Evolutionary conservation across 805 yeast species (phyloP).

Genomic region (Candida orba): DNA sequence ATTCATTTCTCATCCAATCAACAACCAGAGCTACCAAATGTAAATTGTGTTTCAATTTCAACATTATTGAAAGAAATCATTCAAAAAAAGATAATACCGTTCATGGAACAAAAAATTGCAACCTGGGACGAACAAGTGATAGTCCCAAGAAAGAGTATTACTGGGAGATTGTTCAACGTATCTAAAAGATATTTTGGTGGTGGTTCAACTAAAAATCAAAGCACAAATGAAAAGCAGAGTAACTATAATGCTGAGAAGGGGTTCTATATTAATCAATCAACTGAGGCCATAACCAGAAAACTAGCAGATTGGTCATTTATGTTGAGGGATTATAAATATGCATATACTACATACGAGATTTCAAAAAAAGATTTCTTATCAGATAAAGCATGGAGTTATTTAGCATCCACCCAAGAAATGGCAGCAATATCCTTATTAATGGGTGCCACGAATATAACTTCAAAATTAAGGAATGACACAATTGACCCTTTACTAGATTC

Average conservation of each 20-base stretch:
- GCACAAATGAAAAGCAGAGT: slow-evolving; percentile 20
- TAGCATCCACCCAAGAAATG: slow-evolving; percentile 87
- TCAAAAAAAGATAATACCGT: slow-evolving; percentile 51
- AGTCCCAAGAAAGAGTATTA: slow-evolving; percentile 66
- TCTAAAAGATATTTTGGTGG: slow-evolving; percentile 47
- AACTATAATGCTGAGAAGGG: slow-evolving; percentile 46
- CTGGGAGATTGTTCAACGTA: slow-evolving; percentile 66
- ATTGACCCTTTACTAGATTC: slow-evolving; percentile 49
- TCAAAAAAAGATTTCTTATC: slow-evolving; percentile 68
- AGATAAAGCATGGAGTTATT: slow-evolving; percentile 73
- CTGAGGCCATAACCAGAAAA: slow-evolving; percentile 70
- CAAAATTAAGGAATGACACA: slow-evolving; percentile 35
- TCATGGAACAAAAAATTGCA: slow-evolving; percentile 76
- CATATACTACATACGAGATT: slow-evolving; percentile 77
- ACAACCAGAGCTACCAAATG: slow-evolving; percentile 8
- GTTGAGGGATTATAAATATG: slow-evolving; percentile 81
- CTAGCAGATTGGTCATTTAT: slow-evolving; percentile 91
- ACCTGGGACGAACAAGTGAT: slow-evolving; percentile 81
- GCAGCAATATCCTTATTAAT: slow-evolving; percentile 66
- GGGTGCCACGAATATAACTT: slow-evolving; percentile 39
- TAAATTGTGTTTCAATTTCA: slow-evolving; percentile 12
- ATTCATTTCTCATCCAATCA: slow-evolving; percentile 10
- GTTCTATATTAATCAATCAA: slow-evolving; percentile 52
- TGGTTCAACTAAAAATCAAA: slow-evolving; percentile 14
- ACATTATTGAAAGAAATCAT: slow-evolving; percentile 25